Evolutionary conservation across 78 protist species (phyloP).

Genomic region (Tieghemostelium lacteum): DNA sequence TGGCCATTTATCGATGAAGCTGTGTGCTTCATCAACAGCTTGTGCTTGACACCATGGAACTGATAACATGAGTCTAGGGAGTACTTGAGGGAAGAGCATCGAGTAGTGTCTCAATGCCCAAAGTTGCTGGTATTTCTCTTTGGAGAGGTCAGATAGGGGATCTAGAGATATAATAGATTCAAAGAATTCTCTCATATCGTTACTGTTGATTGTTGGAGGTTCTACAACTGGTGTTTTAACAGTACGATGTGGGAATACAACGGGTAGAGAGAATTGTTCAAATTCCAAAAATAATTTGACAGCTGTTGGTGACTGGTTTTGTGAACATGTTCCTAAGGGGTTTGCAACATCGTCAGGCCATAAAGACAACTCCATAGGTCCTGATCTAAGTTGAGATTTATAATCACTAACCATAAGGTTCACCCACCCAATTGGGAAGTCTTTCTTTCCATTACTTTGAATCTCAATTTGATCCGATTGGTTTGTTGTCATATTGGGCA

Average conservation of each 20-base stretch:
- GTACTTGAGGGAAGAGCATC: slow-evolving; percentile 63
- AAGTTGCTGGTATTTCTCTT: slow-evolving; percentile 50
- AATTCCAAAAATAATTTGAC: slow-evolving; percentile 55
- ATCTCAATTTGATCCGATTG: neutral
- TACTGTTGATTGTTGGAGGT: slow-evolving; percentile 50
- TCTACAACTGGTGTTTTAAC: neutral
- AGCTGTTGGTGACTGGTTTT: slow-evolving; percentile 4
- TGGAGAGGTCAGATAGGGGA: slow-evolving; percentile 28
- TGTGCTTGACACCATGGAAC: slow-evolving; percentile 85
- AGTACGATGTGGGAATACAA: slow-evolving; percentile 71
- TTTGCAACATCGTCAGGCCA: slow-evolving; percentile 86
- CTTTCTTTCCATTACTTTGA: neutral
- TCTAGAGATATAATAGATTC: slow-evolving; percentile 32
- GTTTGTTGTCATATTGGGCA: neutral
- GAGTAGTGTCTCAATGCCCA: slow-evolving; percentile 69
- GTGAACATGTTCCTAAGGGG: slow-evolving; percentile 76
- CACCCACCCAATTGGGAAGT: slow-evolving; percentile 77
- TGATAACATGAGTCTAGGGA: slow-evolving; percentile 91
- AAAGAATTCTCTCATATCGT: slow-evolving; percentile 66
- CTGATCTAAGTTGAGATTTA: slow-evolving; percentile 62
- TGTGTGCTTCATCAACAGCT: slow-evolving; percentile 84
- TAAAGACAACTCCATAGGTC: neutral
- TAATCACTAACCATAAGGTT: slow-evolving; percentile 59
- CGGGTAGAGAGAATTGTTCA: slow-evolving; percentile 69
- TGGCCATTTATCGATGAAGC: slow-evolving; percentile 69